These are phyloP conservation scores for Penicillium fuscoglaucum DNA, from an alignment of 2,329 filamentous ascomycete genomes.

Conservation along the genomic window DNA sequence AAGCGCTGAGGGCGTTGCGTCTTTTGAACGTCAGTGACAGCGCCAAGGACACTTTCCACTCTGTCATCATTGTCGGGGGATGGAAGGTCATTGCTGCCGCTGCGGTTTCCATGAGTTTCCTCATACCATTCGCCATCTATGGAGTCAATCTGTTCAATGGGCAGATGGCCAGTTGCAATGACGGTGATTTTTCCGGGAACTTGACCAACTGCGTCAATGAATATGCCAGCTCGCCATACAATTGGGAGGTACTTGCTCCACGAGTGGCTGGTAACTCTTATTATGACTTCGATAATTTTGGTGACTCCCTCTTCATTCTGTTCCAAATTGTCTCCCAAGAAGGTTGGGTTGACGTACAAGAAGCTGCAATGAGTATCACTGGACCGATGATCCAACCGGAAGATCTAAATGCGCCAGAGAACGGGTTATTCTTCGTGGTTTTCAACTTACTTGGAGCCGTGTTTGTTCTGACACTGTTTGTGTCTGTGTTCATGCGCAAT, in stretches of 20 bases:
- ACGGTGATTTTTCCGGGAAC: constrained; percentile 59
- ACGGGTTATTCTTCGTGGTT: constrained; percentile 89
- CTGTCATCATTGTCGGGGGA: constrained; percentile 87
- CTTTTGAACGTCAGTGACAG: constrained; percentile 95
- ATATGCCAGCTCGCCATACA: constrained; percentile 72
- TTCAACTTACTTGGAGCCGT: constrained; percentile 97
- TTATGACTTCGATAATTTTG: constrained; percentile 93
- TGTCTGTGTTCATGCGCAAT: constrained; percentile 99
- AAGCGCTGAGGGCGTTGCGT: constrained; percentile 86
- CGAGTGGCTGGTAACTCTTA: constrained; percentile 77
- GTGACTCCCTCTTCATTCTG: constrained; percentile 88
- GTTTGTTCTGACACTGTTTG: constrained; percentile 94
- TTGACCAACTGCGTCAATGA: constrained; percentile 77
- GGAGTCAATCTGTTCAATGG: constrained; percentile 91
- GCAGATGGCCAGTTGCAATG: constrained; percentile 77
- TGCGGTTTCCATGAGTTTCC: constrained; percentile 87
- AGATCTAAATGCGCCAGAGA: constrained; percentile 70
- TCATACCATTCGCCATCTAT: constrained; percentile 96
- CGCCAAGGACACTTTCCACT: constrained; percentile 93
- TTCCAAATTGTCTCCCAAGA: constrained; percentile 99
- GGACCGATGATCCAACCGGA: constrained; percentile 72
- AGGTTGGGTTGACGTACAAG: constrained; percentile 95
- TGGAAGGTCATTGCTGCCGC: constrained; percentile 92
- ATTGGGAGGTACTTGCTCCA: constrained; percentile 82
- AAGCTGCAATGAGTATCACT: constrained; percentile 77